phyloP scores from a whole-genome alignment of 768 basidiomycete species.

The Suillus cothurnatus region DNA sequence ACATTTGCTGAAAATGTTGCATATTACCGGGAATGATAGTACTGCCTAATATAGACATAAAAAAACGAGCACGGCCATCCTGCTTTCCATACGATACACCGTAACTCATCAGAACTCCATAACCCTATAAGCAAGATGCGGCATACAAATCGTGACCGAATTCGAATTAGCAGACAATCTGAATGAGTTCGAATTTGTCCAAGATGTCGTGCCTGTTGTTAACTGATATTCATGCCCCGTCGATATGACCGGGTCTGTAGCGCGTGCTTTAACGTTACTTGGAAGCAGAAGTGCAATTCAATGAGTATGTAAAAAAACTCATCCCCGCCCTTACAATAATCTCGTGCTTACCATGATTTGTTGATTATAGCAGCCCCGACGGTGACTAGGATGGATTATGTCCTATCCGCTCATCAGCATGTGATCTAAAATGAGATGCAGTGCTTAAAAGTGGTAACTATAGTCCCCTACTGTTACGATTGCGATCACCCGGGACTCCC shows the following conservation, averaged over 20 bases:
- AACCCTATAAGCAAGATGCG: not conserved
- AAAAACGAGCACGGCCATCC: too few relatives aligned
- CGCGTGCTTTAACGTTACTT: not conserved
- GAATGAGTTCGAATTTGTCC: not conserved
- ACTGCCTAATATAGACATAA: too few relatives aligned
- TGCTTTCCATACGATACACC: too few relatives aligned
- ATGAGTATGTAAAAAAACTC: not conserved
- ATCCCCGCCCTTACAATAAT: not conserved
- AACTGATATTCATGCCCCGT: not conserved
- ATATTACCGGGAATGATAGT: not conserved
- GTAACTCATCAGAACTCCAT: not conserved
- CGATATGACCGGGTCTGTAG: not conserved
- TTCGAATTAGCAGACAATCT: not conserved
- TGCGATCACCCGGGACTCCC: not conserved
- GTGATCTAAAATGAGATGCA: not conserved
- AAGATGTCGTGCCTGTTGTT: not conserved
- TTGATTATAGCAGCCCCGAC: not conserved
- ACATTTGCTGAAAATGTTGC: too few relatives aligned
- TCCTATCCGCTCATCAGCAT: not conserved
- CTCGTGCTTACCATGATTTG: not conserved
- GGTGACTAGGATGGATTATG: not conserved
- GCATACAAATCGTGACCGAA: not conserved
- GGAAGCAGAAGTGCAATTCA: not conserved
- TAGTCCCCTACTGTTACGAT: not conserved
- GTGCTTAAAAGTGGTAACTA: not conserved